Evolutionary conservation across 176 grass and related monocot genomes (phyloP), one percentile per base, ranked within the genome.

Genomic region (Aegilops bicornis): DNA sequence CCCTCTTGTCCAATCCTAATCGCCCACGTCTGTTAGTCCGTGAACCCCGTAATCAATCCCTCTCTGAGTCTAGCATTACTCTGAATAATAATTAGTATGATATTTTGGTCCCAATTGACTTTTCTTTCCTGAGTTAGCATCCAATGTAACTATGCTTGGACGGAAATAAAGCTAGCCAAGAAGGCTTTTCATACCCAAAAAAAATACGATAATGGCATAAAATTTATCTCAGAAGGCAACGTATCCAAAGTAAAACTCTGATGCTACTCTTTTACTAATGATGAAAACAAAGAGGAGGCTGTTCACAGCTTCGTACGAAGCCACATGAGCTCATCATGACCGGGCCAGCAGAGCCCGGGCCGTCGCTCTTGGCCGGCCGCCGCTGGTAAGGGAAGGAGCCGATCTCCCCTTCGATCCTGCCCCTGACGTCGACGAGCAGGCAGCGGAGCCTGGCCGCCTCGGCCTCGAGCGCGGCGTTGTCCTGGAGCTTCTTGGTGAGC

Each of bases 321-420:
- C 91, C 97, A 69, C 97, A 96, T 17, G 93, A 88, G 64, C 92
- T 98, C 76, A 92, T 98, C 76, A 92, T 48, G 82, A 91, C 84
- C 64, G 90, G 91, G 10, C 63, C 89, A 64, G 73, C 40, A 88
- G 59, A 66, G 88, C 79, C 52, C 52, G 17, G 16, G 0, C 83
- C 78, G 2, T 82, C 81, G 75, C 62, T 69, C 71, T 83, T 95
- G 20, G 65, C 52, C 3, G 87, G 93, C 24, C 88, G 94, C 37
- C 94, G 86, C 62, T 89, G 90, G 72, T 96, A 98, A 19, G 96
- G 96, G 73, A 98, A 98, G 8, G 86, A 47, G 6, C 94, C 96
- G 45, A 98, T 90, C 88, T 95, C 93, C 7, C 90, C 93, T 58
- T 95, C 93, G 42, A 95, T 95, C 77, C 93, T 92, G 22, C 90